Evolutionary conservation across 2,329 filamentous ascomycete species (phyloP), one percentile per base, ranked within the genome.

Genomic region (Plenodomus lindquistii): DNA sequence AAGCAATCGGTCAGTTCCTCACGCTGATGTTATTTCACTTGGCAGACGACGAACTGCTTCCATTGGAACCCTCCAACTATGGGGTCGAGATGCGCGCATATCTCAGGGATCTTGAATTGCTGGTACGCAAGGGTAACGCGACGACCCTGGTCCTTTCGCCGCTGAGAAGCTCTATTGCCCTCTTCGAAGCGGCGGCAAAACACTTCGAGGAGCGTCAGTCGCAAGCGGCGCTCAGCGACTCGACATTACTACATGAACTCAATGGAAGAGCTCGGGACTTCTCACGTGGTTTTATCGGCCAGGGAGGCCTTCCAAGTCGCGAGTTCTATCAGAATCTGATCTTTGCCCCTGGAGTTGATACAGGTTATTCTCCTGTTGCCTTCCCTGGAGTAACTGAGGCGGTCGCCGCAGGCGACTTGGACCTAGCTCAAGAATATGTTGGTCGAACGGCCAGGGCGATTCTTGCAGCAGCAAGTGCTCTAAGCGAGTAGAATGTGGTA

Each of bases 1-100:
- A 72, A 3, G 75, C 73, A 2, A 77, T 81, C 53, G 77, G 76
- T 2, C 75, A 79, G 48, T 76, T 72, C 44, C 54, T 77, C 5
- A 62, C 72, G 0, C 63, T 79, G 15, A 64, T 79, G 17, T 60
- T 71, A 4, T 76, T 75, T 48, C 70, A 72, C 42, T 50, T 75
- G n/a, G 57, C 69, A 13, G 69, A 54, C 31, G 72, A 75, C 38
- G 55, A 66, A 0, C 47, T 72, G 21, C 61, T 75, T 18, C 73
- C 74, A 8, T 69, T 71, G 29, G 64, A 76, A 27, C 62, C 71
- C 1, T 61, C 59, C 5, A 69, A 67, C 50, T 75, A 74, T 48
- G 68, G 63, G 19, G 46, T 62, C 2, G 65, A 73, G 40, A 57
- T 75, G 44, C 61, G 62, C 1, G 60, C 54, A 13, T 75, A 75